phyloP scores from a whole-genome alignment of 2,329 filamentous ascomycete species.

The Botrytis sinoallii region DNA sequence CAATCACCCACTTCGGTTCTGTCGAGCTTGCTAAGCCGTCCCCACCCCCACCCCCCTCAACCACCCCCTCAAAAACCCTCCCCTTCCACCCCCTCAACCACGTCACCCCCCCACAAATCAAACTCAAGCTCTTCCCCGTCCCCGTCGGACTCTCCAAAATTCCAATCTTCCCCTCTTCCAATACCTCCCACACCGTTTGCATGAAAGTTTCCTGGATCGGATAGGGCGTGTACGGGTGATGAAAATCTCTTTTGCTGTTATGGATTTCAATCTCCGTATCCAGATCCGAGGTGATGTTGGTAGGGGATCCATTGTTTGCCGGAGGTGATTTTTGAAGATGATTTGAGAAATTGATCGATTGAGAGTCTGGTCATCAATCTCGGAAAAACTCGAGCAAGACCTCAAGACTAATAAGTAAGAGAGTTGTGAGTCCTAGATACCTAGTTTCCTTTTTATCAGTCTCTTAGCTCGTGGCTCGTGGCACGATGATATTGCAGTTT shows the following conservation, averaged over 20 bases:
- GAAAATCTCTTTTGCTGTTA: conserved; percentile 47
- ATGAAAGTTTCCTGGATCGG: conserved; percentile 69
- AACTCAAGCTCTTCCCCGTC: conserved; percentile 67
- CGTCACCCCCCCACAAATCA: conserved; percentile 69
- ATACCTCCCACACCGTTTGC: conserved; percentile 63
- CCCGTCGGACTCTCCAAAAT: conserved; percentile 74
- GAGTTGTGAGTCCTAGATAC: background rate
- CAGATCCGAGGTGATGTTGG: background rate
- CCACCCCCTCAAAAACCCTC: conserved; percentile 41
- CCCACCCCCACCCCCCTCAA: conserved; percentile 56
- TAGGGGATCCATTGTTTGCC: background rate
- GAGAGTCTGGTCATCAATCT: background rate
- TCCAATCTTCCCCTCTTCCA: conserved; percentile 64
- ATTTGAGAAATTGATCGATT: background rate
- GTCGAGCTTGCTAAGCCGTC: conserved; percentile 43
- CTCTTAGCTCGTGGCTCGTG: background rate
- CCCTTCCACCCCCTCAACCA: conserved; percentile 67
- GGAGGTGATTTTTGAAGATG: background rate
- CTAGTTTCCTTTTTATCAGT: background rate
- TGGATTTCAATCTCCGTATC: background rate
- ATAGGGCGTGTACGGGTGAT: conserved; percentile 70
- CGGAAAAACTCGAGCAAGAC: background rate
- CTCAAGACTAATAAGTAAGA: background rate
- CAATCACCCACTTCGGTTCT: conserved; percentile 68
- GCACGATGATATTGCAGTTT: background rate